A percentile compares a stretch with the other conserved stretches of the same genome.
Evolutionary conservation across 768 basidiomycete genomes (phyloP).

Genomic region (Candolleomyces eurysporus): DNA sequence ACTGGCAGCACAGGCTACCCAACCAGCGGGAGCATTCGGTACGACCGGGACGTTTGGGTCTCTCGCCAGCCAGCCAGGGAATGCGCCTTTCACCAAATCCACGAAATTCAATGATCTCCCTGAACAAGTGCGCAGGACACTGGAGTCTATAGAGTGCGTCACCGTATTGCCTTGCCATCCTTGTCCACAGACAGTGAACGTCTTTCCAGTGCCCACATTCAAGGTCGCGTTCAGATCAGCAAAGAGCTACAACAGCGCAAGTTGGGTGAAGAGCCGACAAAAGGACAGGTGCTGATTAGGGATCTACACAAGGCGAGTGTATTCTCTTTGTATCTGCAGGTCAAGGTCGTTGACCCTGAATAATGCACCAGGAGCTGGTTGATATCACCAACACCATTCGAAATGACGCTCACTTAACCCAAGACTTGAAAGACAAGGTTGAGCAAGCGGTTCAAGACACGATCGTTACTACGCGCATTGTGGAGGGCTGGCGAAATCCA

Average conservation of each 20-base stretch:
- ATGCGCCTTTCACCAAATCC: conserved; percentile 43
- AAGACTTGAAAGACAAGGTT: conserved; percentile 71
- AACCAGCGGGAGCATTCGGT: conserved; percentile 11
- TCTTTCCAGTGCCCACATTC: conserved; percentile 56
- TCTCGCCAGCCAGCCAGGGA: conserved; percentile 19
- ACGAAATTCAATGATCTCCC: conserved; percentile 86
- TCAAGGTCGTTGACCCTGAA: not conserved
- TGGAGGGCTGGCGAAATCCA: conserved; percentile 77
- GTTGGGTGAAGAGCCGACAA: conserved; percentile 70
- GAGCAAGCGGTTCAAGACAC: conserved; percentile 81
- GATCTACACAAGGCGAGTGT: conserved; percentile 59
- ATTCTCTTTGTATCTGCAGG: too few species aligned
- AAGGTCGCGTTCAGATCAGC: conserved; percentile 77
- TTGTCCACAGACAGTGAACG: conserved; percentile 10
- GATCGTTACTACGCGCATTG: conserved; percentile 70
- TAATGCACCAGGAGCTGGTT: conserved; percentile 55
- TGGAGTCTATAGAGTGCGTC: conserved; percentile 73
- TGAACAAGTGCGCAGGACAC: conserved; percentile 58
- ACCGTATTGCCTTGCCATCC: not conserved
- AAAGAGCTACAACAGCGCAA: conserved; percentile 77
- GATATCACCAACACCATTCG: conserved; percentile 61
- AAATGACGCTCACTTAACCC: conserved; percentile 62
- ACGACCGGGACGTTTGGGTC: conserved; percentile 1
- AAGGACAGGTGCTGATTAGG: conserved; percentile 68
- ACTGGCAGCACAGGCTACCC: conserved; percentile 12